Base-by-base conservation (phyloP, 441 rosid genomes). In the Gossypium schwendimanii region DNA sequence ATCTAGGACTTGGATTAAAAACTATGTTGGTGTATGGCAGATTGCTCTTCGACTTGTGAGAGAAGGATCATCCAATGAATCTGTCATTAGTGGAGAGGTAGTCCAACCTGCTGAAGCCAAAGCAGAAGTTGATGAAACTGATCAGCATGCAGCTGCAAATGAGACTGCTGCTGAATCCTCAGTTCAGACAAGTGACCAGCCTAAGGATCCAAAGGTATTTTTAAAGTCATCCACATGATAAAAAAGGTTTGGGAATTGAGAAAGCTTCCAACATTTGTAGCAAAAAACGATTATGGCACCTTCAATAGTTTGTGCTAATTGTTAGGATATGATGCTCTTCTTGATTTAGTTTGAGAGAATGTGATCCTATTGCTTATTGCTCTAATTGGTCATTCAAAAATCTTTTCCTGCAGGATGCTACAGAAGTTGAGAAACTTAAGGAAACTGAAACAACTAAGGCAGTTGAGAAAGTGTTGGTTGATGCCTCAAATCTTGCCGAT, bases 41-140 rank as follows among this genome's bases (percentile, higher is more conserved):
- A 91, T 93, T 84, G 98, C 99, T 18, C 82, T 96, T 79, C 80
- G 86, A 81, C 87, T 96, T 74, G 99, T 96, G 61, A 87, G 99
- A 10, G 84, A 81, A 81, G 91, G 86, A 79, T 91, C 79, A 74
- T 24, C 73, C 0, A 79, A 62, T 73, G 86, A 81, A 79, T 81
- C 91, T 83, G 81, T 73, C 62, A 83, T 58, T 58, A 24, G 18
- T 24, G 63, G 36, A 24, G 15, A 24, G 17, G 17, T 57, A 36
- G 74, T 55, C 58, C 82, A 80, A 73, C 47, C 76, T 18, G 50
- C 72, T 58, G 81, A 73, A 75, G 81, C 69, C 36, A 69, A 79
- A 63, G 72, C 70, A 44, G 84, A 69, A 57, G 6, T 49, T 68
- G 83, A 78, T 71, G 80, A 73, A 45, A 47, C 53, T 49, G 77